phyloP scores from a whole-genome alignment of 2,329 filamentous ascomycete genomes.

The Nemania diffusa region DNA sequence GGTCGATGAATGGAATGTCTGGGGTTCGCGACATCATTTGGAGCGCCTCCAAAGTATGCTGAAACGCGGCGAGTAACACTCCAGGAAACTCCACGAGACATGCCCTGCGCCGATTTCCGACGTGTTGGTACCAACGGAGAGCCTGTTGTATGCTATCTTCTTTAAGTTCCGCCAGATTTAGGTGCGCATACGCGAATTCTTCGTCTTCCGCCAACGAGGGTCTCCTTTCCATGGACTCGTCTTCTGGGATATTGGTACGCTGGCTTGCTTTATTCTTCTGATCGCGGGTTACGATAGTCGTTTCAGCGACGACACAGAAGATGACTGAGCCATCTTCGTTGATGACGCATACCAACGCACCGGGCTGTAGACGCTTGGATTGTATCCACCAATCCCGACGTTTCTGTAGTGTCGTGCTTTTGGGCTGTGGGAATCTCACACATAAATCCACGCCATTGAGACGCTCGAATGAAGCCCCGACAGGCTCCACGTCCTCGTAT shows the following conservation, averaged over 20 bases:
- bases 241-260: not conserved
- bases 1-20: conserved; percentile 60
- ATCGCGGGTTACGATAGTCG: conserved; percentile 38
- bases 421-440: conserved; percentile 59
- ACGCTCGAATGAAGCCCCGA: conserved; percentile 51
- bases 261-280: conserved; percentile 18
- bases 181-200: conserved; percentile 46
- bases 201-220: conserved; percentile 50
- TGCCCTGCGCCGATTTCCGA: conserved; percentile 30
- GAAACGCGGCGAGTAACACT: conserved; percentile 67
- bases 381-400: conserved; percentile 62
- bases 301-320: conserved; percentile 56
- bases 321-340: conserved; percentile 52
- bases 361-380: conserved; percentile 59
- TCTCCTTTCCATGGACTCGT: not conserved
- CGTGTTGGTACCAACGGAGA: conserved; percentile 48
- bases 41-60: conserved; percentile 65
- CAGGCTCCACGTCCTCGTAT: conserved; percentile 51
- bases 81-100: conserved; percentile 70
- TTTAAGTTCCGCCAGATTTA: conserved; percentile 47
- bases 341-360: conserved; percentile 62
- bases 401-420: conserved; percentile 36
- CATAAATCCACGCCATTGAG: conserved; percentile 57
- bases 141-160: conserved; percentile 38
- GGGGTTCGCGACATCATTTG: conserved; percentile 60